Evolutionary conservation across 148 eudicot species (phyloP).

Genomic region (Rhododendron griersonianum): DNA sequence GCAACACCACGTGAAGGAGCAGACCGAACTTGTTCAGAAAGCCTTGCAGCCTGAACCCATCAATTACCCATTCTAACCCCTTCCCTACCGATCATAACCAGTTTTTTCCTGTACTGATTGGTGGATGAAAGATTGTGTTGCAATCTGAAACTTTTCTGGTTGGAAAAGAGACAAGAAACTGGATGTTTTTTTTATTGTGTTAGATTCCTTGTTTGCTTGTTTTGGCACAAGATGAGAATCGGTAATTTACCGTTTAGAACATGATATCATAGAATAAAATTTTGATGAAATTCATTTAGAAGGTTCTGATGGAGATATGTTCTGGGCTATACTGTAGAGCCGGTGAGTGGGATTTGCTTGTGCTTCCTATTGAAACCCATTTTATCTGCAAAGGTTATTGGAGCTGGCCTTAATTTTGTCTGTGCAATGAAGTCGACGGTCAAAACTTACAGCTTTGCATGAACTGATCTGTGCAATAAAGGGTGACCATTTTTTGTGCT

Average conservation of each 20-base stretch:
- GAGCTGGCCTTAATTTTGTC: background rate
- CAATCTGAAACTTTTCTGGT: background rate
- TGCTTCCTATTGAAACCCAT: background rate
- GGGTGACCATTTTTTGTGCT: background rate
- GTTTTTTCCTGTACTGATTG: background rate
- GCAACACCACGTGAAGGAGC: slow-evolving; percentile 55
- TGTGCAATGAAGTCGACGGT: background rate
- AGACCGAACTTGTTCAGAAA: slow-evolving; percentile 53
- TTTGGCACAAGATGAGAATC: background rate
- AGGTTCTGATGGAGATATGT: slow-evolving; percentile 1
- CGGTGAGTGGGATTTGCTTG: background rate
- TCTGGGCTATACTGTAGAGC: background rate
- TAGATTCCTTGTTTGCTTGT: background rate
- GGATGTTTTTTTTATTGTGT: background rate
- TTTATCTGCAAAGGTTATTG: background rate
- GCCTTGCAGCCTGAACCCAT: slow-evolving; percentile 63
- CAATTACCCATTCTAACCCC: slow-evolving; percentile 6
- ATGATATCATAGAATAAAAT: background rate
- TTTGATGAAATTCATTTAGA: background rate
- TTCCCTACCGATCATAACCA: background rate
- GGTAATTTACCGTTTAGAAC: background rate
- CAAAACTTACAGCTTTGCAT: background rate
- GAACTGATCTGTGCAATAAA: background rate
- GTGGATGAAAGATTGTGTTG: background rate
- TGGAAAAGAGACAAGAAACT: background rate